Conservation (phyloP, 2,329 filamentous ascomycete species). For the Monosporascus sp. region DNA sequence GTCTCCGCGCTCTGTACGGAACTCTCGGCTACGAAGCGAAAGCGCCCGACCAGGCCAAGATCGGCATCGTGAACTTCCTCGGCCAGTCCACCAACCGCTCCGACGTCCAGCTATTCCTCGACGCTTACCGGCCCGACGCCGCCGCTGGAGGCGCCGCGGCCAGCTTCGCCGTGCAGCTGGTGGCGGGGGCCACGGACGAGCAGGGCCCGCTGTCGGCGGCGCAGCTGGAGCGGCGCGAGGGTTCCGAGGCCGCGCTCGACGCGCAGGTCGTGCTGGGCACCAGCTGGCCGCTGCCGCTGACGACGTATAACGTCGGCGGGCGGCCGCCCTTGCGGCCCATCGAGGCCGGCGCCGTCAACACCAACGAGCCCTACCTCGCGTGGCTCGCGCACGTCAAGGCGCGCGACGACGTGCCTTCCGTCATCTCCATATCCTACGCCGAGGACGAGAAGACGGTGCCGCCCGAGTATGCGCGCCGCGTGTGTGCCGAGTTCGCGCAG, state of each 20-base stretch:
- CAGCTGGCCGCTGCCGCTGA: background rate
- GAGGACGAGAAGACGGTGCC: conserved; percentile 63
- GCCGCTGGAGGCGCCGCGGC: background rate
- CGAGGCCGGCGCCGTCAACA: conserved; percentile 31
- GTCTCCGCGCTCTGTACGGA: background rate
- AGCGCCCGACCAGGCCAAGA: background rate
- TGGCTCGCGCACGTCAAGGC: conserved; percentile 53
- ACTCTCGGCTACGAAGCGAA: background rate
- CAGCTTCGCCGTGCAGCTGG: background rate
- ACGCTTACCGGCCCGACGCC: conserved; percentile 1
- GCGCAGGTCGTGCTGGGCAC: background rate
- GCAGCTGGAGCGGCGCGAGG: background rate
- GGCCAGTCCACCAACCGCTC: conserved; percentile 2
- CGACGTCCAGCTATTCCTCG: background rate
- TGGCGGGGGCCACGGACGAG: background rate
- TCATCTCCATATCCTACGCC: conserved; percentile 63
- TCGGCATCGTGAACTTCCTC: conserved; percentile 1
- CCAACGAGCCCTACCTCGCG: conserved; percentile 66
- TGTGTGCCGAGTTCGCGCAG: conserved; percentile 58
- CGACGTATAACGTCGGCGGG: background rate
- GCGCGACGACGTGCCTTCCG: conserved; percentile 49
- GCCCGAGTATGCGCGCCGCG: conserved; percentile 48
- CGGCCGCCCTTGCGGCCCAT: background rate
- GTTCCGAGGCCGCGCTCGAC: background rate
- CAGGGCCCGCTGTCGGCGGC: background rate